These are phyloP conservation scores for Salvia miltiorrhiza DNA, from an alignment of 257 asterid species.

Conservation along the genomic window DNA sequence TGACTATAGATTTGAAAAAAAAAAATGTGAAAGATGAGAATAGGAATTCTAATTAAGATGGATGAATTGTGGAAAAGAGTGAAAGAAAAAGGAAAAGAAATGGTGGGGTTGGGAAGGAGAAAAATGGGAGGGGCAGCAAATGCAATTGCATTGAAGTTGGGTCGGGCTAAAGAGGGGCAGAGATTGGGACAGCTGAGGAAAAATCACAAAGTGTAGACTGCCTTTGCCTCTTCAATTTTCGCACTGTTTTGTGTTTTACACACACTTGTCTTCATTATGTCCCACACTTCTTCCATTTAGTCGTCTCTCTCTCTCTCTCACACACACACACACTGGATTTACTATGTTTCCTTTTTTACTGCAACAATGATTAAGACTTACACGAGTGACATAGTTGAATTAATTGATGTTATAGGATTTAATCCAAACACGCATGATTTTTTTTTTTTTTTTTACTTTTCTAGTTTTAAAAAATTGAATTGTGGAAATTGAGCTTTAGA, in stretches of 20 bases:
- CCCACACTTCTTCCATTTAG: too few species aligned
- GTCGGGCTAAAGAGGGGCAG: constrained; percentile 64
- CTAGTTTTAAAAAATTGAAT: too few species aligned
- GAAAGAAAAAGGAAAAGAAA: constrained; percentile 4
- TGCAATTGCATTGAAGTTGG: constrained; percentile 66
- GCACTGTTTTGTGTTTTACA: constrained; percentile 15
- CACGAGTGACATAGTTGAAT: neutral
- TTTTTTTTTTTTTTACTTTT: too few species aligned
- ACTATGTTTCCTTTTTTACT: neutral
- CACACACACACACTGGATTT: neutral
- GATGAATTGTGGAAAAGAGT: neutral
- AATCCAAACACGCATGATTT: too few species aligned
- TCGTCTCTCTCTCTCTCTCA: too few species aligned
- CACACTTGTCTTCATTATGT: constrained; percentile 35
- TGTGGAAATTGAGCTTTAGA: too few species aligned
- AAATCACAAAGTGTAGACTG: neutral
- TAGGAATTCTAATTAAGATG: too few species aligned
- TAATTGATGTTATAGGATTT: neutral
- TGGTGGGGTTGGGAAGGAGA: constrained; percentile 32
- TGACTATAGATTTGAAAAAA: too few species aligned
- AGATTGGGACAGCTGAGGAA: constrained; percentile 39
- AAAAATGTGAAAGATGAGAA: too few species aligned
- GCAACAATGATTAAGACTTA: constrained; percentile 5
- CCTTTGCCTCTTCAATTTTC: neutral
- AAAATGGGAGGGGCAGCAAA: constrained; percentile 25